Percentiles rank a stretch among this genome's conserved stretches.
phyloP scores from a whole-genome alignment of 2,329 filamentous ascomycete species.

The Acarospora socialis region DNA sequence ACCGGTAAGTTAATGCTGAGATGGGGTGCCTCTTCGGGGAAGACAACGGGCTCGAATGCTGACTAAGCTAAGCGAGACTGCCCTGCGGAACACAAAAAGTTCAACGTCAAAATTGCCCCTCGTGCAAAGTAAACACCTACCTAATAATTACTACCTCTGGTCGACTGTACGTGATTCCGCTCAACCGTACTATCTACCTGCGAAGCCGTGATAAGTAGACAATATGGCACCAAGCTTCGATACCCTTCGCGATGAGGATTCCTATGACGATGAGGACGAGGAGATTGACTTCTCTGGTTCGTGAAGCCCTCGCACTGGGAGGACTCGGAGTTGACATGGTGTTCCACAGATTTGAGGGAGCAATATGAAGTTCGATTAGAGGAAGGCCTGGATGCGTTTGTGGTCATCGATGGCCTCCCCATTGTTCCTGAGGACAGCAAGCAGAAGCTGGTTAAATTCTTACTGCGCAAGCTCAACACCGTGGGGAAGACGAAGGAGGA shows the following conservation, averaged over 20 bases:
- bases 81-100: too few relatives aligned
- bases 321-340: conserved; percentile 9
- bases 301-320: conserved; percentile 12
- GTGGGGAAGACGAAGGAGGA: conserved; percentile 79
- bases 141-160: too few relatives aligned
- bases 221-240: conserved; percentile 92
- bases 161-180: too few relatives aligned
- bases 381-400: conserved; percentile 89
- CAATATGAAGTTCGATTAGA: conserved; percentile 94
- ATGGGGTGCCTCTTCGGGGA: too few relatives aligned
- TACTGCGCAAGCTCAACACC: conserved; percentile 80
- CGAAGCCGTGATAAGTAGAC: too few relatives aligned
- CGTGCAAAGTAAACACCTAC: too few relatives aligned
- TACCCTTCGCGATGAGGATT: conserved; percentile 79
- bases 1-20: too few relatives aligned
- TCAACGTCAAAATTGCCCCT: too few relatives aligned
- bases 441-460: conserved; percentile 88
- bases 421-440: conserved; percentile 80
- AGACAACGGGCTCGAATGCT: too few relatives aligned
- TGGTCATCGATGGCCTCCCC: conserved; percentile 89
- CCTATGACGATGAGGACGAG: conserved; percentile 79
- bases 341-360: conserved; percentile 58
- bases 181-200: too few relatives aligned
- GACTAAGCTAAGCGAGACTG: too few relatives aligned
- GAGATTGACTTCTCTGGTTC: conserved; percentile 77